Base-by-base conservation (phyloP, 257 asterid species). In the Echium plantagineum region DNA sequence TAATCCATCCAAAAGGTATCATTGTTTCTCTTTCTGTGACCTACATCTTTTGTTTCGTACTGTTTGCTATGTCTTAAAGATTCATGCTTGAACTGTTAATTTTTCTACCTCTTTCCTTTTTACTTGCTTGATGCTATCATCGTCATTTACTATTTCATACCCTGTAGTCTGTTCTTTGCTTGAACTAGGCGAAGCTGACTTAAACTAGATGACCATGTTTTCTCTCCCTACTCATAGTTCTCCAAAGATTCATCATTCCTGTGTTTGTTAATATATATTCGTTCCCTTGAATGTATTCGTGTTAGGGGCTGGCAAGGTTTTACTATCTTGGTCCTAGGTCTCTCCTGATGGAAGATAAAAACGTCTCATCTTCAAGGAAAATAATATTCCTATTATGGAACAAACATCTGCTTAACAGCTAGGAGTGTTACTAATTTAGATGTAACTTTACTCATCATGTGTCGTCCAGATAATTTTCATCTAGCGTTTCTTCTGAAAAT, bases 1-100 rank as follows among this genome's bases (percentile, higher is more conserved):
- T 57, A 80, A 72, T 62, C 64, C 75, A 21, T 61, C 72, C 52
- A 86, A 75, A 66, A 86, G 98, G 97, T 91, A 72, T 59, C 42
- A n/a, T 52, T 46, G 42, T 16, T 56, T 8, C 30, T 52, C 58
- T 19, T 48, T 17, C 46, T 21, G 24, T 26, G 57, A 54, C 35
- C 10, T 47, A 18, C 9, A 13, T 19, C 0, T 20, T 9, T 22
- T 54, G 32, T 24, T 19, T 20, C 10, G 32, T 2, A 28, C 22
- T 17, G 24, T 28, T 22, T 21, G 32, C 28, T 56, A 56, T 21
- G 24, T 56, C 60, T 21, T 28, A 28, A 28, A 52, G 4, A 31
- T 70, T 60, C 30, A 30, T 59, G 21, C 31, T 16, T 60, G 16
- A 30, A 19, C 59, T 42, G 15, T 13, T 42, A 10, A 42, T 17